Conservation (phyloP, 106 monocot species). For the Alisma plantagoaquatica region DNA sequence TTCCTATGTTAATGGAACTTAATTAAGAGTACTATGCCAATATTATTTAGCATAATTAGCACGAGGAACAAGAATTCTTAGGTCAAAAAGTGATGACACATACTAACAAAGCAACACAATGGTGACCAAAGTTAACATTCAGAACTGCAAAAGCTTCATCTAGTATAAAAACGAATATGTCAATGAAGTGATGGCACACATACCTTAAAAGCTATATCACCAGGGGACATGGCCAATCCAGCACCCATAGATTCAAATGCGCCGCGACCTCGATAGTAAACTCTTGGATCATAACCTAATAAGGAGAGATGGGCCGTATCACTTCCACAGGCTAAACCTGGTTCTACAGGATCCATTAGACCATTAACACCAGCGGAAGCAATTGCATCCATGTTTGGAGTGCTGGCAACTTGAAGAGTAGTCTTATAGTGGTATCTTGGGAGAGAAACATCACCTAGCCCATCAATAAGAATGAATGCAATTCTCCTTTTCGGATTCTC, state of each 20-base stretch:
- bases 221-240: constrained; percentile 93
- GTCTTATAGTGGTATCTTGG: constrained; percentile 45
- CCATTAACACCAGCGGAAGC: constrained; percentile 86
- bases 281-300: constrained; percentile 82
- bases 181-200: too few species aligned
- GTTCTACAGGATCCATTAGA: constrained; percentile 94
- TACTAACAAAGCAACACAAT: too few species aligned
- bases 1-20: too few species aligned
- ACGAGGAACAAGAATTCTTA: too few species aligned
- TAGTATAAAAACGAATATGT: background rate
- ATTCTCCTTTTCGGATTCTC: constrained; percentile 49
- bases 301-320: constrained; percentile 95
- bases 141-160: background rate
- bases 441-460: constrained; percentile 80
- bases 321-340: constrained; percentile 89
- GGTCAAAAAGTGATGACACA: too few species aligned
- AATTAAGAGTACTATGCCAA: too few species aligned
- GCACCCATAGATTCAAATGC: constrained; percentile 99
- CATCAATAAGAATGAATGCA: constrained; percentile 80
- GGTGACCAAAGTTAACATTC: too few species aligned
- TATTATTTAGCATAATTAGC: too few species aligned
- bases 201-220: constrained; percentile 98
- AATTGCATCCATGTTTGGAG: constrained; percentile 70
- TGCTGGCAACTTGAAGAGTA: constrained; percentile 59
- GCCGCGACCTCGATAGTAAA: constrained; percentile 87